Evolutionary conservation across 495 filamentous ascomycete species (phyloP), one percentile per base, ranked within the genome.

Genomic region (Extremus antarcticus): DNA sequence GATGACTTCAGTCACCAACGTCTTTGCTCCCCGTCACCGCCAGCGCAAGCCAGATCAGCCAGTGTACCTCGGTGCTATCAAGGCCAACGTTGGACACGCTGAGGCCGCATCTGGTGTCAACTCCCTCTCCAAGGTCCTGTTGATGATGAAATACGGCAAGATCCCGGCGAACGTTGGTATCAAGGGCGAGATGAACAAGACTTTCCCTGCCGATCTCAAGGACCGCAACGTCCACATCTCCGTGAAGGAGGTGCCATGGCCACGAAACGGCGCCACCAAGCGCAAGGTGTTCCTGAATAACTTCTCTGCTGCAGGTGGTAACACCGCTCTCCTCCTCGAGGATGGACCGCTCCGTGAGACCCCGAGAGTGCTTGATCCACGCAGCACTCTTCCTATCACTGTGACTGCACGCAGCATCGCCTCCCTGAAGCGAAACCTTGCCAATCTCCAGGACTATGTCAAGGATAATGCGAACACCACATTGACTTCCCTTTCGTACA

Each of bases 121-220:
- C 0, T 81, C 86, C 1, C 74, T 96, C 20, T 76, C 88, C 66
- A 96, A 96, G 70, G 81, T 91, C 1, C 67, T 95, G 47, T 67
- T 95, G 68, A 95, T 95, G 90, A 71, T 95, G 68, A 76, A 84
- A 67, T 85, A 91, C 64, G 86, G 83, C 63, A 75, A 74, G 32
- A 94, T 96, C 47, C 88, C 89, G 4, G 85, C 88, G 8, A 88
- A 92, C 58, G 82, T 86, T 54, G 88, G 88, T n/a, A 91, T 91
- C 73, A 92, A 94, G 72, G 79, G 74, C 9, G 79, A 79, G 68
- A 78, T 92, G 75, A 80, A 94, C 76, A 78, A 85, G 71, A 84
- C 78, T 32, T 92, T 91, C 72, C 87, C 88, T 0, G 80, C 78
- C 23, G 85, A 91, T 64, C 70, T 90, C 1, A 70, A 71, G 0